These are phyloP conservation scores for Ogataea pini DNA, from an alignment of 805 yeast species.

Conservation along the genomic window DNA sequence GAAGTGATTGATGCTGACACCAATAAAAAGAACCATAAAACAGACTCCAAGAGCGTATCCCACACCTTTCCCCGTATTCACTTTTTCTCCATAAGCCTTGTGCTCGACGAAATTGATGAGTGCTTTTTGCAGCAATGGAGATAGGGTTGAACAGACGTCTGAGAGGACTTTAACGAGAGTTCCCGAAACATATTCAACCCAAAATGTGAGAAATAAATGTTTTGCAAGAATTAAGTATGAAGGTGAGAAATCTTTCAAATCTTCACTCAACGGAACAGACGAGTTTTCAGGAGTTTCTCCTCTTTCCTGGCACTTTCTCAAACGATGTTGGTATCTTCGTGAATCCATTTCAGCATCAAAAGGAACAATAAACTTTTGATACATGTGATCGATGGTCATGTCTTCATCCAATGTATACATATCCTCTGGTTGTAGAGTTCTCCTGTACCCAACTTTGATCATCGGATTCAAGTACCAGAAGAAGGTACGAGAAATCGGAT, in stretches of 20 bases:
- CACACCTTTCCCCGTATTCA: conserved; percentile 59
- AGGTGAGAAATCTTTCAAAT: conserved; percentile 28
- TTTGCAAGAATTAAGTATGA: conserved; percentile 28
- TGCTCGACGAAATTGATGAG: conserved; percentile 63
- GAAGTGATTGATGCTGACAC: conserved; percentile 57
- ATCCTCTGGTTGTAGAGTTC: conserved; percentile 69
- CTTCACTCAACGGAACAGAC: conserved; percentile 19
- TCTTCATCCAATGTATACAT: conserved; percentile 48
- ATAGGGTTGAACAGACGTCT: conserved; percentile 50
- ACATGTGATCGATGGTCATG: conserved; percentile 44
- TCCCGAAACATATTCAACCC: conserved; percentile 44
- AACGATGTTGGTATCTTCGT: conserved; percentile 31
- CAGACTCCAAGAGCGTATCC: conserved; percentile 79
- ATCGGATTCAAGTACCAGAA: conserved; percentile 73
- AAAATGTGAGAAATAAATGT: conserved; percentile 52
- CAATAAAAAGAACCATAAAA: conserved; percentile 50
- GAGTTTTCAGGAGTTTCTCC: conserved; percentile 24
- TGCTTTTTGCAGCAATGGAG: conserved; percentile 66
- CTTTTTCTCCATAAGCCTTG: conserved; percentile 43
- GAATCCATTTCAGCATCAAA: conserved; percentile 36
- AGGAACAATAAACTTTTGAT: conserved; percentile 37
- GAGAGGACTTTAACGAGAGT: conserved; percentile 43
- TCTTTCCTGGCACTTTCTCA: conserved; percentile 32
- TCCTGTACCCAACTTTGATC: conserved; percentile 65
- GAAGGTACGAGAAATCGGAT: conserved; percentile 45